A percentile compares a stretch with the other conserved stretches of the same genome.
phyloP scores from a whole-genome alignment of 148 eudicot genomes.

The Rhododendron ferrugineum region DNA sequence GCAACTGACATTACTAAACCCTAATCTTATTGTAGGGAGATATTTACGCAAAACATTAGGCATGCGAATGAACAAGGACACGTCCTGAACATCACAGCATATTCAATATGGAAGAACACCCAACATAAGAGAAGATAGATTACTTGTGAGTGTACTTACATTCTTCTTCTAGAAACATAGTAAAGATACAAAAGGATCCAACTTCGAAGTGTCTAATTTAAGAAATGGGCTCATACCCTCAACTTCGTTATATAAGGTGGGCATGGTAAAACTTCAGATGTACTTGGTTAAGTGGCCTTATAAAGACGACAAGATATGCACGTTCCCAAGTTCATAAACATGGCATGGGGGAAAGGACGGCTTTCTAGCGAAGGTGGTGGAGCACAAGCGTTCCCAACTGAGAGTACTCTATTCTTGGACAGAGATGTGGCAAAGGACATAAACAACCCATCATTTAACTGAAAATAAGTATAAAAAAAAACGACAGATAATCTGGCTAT shows the following conservation, averaged over 20 bases:
- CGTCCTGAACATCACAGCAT: neutral
- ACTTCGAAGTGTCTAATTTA: neutral
- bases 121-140: neutral
- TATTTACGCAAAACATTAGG: neutral
- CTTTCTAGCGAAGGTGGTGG: conserved; percentile 4
- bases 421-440: neutral
- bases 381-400: neutral
- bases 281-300: neutral
- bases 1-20: neutral
- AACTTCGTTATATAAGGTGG: neutral
- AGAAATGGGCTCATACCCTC: neutral
- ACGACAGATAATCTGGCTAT: neutral
- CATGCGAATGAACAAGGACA: neutral
- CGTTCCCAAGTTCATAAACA: conserved; percentile 1
- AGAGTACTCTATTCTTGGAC: neutral
- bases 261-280: neutral
- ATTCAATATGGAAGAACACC: neutral
- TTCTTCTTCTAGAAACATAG: neutral
- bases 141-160: neutral
- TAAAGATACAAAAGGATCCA: neutral
- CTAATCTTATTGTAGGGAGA: neutral
- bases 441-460: neutral
- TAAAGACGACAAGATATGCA: neutral
- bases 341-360: neutral
- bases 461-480: neutral